These are phyloP conservation scores for Fusarium annulatum DNA, from an alignment of 2,329 filamentous ascomycete species.

Conservation along the genomic window DNA sequence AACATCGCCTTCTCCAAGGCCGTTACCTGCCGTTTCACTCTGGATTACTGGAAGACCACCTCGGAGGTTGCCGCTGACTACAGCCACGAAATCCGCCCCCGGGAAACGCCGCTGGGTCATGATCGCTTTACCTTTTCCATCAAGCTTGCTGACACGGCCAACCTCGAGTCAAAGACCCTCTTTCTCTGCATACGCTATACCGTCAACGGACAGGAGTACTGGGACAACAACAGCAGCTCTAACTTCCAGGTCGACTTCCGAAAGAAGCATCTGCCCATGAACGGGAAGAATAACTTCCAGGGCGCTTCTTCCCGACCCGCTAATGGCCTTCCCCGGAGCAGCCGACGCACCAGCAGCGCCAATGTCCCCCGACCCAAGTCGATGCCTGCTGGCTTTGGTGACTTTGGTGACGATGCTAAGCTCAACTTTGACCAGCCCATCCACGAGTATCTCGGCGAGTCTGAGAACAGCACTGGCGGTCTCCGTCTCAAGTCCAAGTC, in stretches of 20 bases:
- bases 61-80: slow-evolving; percentile 94
- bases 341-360: slow-evolving; percentile 59
- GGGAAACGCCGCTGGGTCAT: slow-evolving; percentile 72
- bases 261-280: slow-evolving; percentile 76
- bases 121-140: slow-evolving; percentile 96
- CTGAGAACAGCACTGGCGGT: slow-evolving; percentile 61
- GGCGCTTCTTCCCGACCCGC: slow-evolving; percentile 62
- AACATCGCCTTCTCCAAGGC: slow-evolving; percentile 91
- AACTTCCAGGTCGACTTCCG: slow-evolving; percentile 97
- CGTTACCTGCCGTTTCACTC: slow-evolving; percentile 92
- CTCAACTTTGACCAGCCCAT: slow-evolving; percentile 70
- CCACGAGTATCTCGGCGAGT: slow-evolving; percentile 72
- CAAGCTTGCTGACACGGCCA: slow-evolving; percentile 89
- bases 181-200: slow-evolving; percentile 91
- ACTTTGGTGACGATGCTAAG: slow-evolving; percentile 74
- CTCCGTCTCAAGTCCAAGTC: slow-evolving; percentile 80
- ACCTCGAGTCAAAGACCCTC: slow-evolving; percentile 91
- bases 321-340: slow-evolving; percentile 74
- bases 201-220: slow-evolving; percentile 86
- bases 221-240: slow-evolving; percentile 89
- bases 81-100: slow-evolving; percentile 78
- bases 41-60: slow-evolving; percentile 98
- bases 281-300: slow-evolving; percentile 65
- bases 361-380: slow-evolving; percentile 63
- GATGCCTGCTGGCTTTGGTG: slow-evolving; percentile 71